Evolutionary conservation across 768 basidiomycete species (phyloP), one percentile per base, ranked within the genome.

Genomic region (Dioszegia crocea): DNA sequence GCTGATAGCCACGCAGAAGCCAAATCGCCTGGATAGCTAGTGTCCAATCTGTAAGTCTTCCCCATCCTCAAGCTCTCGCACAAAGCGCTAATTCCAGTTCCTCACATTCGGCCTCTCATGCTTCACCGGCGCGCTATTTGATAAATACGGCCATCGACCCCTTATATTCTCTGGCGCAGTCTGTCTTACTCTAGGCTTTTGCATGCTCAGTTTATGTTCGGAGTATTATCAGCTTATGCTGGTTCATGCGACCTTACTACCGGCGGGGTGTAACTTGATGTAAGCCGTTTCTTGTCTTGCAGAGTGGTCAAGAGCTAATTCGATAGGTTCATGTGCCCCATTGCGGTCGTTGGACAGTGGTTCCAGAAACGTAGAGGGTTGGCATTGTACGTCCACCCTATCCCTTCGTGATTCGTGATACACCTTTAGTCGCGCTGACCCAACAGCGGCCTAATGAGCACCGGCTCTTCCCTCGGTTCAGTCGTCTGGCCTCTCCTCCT

Each of bases 141-240:
- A 66, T 38, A 39, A 52, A 48, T 63, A 57, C 40, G 65, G 65
- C 3, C 65, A 66, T 39, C 33, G 44, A 45, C 54, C 58, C 17
- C 38, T 66, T 11, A 52, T 62, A 16, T 49, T 49, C 9, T 17
- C 54, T 30, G 65, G 65, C 12, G 57, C 58, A 2, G 43, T 60
- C 33, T 19, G 59, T 26, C 39, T 63, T 16, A 57, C 53, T 0
- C 46, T 63, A 23, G 65, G 65, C 1, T 66, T 60, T 51, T 60
- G 57, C 41, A 49, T 62, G 46, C 45, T 66, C 33, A 62, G 61
- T 36, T 50, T 66, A 19, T 57, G 53, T 30, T 60, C 54, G 21
- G 12, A 63, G 36, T 66, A 66, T 36, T 66, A 60, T 44, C 65
- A 66, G 45, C 38, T 66, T 11, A 57, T 66, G 33, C 31, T 66